Base-by-base conservation (phyloP, 371 early-diverging fungal species). In the Coemansia sp. region DNA sequence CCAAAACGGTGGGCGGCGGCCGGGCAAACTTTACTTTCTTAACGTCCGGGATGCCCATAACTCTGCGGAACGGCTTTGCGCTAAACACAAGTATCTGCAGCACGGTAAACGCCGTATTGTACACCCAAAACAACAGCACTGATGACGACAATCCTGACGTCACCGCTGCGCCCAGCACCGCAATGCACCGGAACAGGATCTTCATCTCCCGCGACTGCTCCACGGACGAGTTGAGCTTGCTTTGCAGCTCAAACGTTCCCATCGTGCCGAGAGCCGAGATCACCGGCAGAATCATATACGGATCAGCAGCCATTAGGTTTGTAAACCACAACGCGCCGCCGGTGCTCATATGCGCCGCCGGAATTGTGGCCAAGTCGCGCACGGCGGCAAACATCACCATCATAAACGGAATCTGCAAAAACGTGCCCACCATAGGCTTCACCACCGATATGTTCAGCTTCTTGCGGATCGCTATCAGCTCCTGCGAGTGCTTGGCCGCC, bases 381-480 rank as follows among this genome's bases (percentile, higher is more conserved):
- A 96, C 72, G 1, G 92, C 96, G 72, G 94, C 81, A 71, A 96
- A 98, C 83, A 95, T 91, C 4, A 88, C 85, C 65, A 98, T 83
- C 86, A 94, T 90, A 40, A 96, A 84, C n/a, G 96, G 96, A 41
- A 88, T 85, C 71, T 94, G 93, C 9, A 89, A 65, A 36, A 93
- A 56, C 4, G 89, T 86, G 52, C 88, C 72, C 63, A 86, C 81
- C 67, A 92, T 65, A 0, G 85, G 85, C 66, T 85, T 85, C 73
- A 87, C 71, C 1, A 91, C 88, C 66, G 85, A 86, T 52, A 89
- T 83, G 4, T 85, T 83, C 61, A 87, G 82, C 66, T 83, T 83
- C 68, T 87, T 88, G 73, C 88, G 93, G 19, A 92, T 61, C 8
- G 74, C 70, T 56, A 82, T 80, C 49, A 90, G 69, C 66, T 92